phyloP scores from a whole-genome alignment of 2,329 filamentous ascomycete species.

The Simplicillium sp. region DNA sequence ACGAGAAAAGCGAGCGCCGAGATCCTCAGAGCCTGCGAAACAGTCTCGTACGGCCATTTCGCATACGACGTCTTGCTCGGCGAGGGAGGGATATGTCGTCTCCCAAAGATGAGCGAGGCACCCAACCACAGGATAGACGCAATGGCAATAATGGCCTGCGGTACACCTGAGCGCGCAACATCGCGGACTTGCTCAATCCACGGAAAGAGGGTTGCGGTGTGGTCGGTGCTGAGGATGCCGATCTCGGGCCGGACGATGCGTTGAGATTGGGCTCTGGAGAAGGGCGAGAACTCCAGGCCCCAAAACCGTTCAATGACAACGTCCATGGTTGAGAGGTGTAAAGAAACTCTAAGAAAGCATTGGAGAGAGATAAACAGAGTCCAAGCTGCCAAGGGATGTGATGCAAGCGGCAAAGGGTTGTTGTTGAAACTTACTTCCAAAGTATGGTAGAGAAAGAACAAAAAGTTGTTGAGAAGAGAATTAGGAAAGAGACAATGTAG shows the following conservation, averaged over 20 bases:
- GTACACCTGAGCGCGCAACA: constrained; percentile 29
- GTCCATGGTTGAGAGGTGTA: constrained; percentile 15
- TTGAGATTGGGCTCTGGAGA: constrained; percentile 10
- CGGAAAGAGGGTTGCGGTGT: constrained; percentile 8
- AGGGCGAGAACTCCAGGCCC: constrained; percentile 19
- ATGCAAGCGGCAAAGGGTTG: background rate
- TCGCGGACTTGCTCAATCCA: constrained; percentile 29
- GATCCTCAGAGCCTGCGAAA: constrained; percentile 29
- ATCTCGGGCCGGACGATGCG: constrained; percentile 2
- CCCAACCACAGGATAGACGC: constrained; percentile 25
- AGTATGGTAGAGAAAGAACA: background rate
- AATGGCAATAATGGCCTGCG: constrained; percentile 26
- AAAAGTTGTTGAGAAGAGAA: background rate
- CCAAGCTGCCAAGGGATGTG: too few species aligned
- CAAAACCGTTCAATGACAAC: constrained; percentile 20
- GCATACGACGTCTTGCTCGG: constrained; percentile 27
- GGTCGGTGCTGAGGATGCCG: background rate
- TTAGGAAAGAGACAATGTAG: background rate
- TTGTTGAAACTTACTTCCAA: background rate
- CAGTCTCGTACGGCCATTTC: constrained; percentile 30
- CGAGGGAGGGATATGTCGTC: constrained; percentile 10
- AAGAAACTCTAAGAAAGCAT: constrained; percentile 3
- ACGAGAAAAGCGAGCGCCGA: constrained; percentile 28
- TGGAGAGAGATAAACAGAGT: background rate
- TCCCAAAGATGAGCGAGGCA: constrained; percentile 8